Evolutionary conservation across 2,329 filamentous ascomycete genomes (phyloP), one percentile per base, ranked within the genome.

Genomic region (Microascus cirrosus): DNA sequence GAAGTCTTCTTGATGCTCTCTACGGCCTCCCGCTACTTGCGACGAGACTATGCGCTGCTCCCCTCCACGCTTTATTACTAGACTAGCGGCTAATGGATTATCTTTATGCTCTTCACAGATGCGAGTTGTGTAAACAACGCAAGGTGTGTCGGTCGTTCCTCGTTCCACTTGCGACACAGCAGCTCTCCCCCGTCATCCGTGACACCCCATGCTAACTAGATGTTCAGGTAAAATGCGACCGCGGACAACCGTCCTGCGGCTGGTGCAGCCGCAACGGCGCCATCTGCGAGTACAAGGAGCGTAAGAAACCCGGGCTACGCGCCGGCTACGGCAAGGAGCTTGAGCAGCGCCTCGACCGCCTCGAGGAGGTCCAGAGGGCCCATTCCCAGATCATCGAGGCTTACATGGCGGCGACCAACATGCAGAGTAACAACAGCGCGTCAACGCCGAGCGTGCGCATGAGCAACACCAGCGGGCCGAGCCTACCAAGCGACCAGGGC

Each of bases 71-170:
- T 42, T 42, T n/a, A 12, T 12, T 42, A 12, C 10, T n/a, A 12
- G 22, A 50, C n/a, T 15, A 7, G 48, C 28, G 12, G 25, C 36
- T 54, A 58, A 53, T 58, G 52, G 32, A 51, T 25, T 42, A 48
- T 13, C 52, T 61, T 22, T 42, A 60, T 35, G 42, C 53, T 60
- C 18, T 56, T 15, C 65, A 67, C 70, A 86, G 84, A 66, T 86
- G 89, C 67, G 89, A 92, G 72, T 78, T 88, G 56, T 90, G 88
- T 75, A 91, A 92, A 71, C 84, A 88, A 70, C 77, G 89, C 74
- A 93, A 92, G 77, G 87, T 90, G 72, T 58, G 69, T 65, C n/a
- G 32, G 69, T 65, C n/a, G 32, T 24, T 34, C 12, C 18, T 12
- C 35, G 22, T 18, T n/a, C 55, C 36, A 39, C 8, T 45, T 7